Conservation (phyloP, 257 asterid species). For the Ajuga chamaepitys region DNA sequence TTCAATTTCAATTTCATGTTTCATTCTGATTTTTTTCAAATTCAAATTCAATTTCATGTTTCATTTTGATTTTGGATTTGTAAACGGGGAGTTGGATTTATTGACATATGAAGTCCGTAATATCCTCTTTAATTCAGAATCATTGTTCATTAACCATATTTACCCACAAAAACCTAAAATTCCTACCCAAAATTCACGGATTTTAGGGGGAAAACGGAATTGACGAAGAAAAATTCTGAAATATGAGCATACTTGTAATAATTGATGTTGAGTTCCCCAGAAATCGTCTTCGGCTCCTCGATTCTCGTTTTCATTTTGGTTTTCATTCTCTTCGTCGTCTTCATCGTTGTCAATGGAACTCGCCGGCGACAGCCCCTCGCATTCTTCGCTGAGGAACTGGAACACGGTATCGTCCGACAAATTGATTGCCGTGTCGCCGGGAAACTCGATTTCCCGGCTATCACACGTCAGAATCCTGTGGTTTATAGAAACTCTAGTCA, state of each 20-base stretch:
- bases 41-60: not conserved
- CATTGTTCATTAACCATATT: not conserved
- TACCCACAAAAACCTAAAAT: not conserved
- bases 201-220: not conserved
- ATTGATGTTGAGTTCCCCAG: constrained; percentile 67
- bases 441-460: constrained; percentile 31
- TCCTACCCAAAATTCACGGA: not conserved
- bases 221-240: not conserved
- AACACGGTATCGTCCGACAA: constrained; percentile 68
- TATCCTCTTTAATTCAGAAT: not conserved
- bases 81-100: too few relatives aligned
- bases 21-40: not conserved
- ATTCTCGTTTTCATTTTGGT: constrained; percentile 11
- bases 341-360: constrained; percentile 26
- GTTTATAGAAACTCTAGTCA: constrained; percentile 38
- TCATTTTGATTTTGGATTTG: too few relatives aligned
- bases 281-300: constrained; percentile 27
- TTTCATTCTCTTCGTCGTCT: constrained; percentile 32
- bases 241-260: constrained; percentile 48
- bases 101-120: not conserved
- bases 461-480: constrained; percentile 60
- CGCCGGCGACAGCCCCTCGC: constrained; percentile 34
- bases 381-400: constrained; percentile 57
- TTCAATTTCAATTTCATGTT: not conserved
- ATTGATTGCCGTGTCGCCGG: constrained; percentile 50